A percentile compares a stretch with the other conserved stretches of the same genome.
phyloP scores from a whole-genome alignment of 352 stramenopile genomes.

The Globisporangium parvum region DNA sequence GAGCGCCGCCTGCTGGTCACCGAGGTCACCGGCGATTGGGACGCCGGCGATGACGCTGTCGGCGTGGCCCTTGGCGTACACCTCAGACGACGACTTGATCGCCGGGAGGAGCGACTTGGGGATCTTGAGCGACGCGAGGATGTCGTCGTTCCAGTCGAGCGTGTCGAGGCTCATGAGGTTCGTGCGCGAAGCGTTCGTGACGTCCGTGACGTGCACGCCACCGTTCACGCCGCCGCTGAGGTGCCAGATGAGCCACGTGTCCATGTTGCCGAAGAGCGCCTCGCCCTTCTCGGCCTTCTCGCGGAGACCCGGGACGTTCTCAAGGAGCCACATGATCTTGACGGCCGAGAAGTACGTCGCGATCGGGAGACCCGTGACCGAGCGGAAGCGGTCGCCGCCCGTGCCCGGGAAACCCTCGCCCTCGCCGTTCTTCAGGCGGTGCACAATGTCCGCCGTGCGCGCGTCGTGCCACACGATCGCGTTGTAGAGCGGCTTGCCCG shows the following conservation, averaged over 20 bases:
- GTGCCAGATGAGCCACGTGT: slow-evolving; percentile 97
- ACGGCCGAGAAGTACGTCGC: slow-evolving; percentile 97
- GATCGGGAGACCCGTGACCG: slow-evolving; percentile 93
- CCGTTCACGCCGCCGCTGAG: slow-evolving; percentile 81
- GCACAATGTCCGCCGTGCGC: slow-evolving; percentile 89
- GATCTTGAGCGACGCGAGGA: slow-evolving; percentile 84
- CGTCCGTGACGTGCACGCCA: slow-evolving; percentile 94
- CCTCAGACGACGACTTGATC: slow-evolving; percentile 90
- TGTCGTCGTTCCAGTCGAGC: slow-evolving; percentile 89
- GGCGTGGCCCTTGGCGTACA: slow-evolving; percentile 64
- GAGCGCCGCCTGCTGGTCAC: slow-evolving; percentile 95
- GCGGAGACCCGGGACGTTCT: slow-evolving; percentile 89
- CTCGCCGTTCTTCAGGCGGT: slow-evolving; percentile 64
- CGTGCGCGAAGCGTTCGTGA: slow-evolving; percentile 97
- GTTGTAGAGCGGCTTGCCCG: slow-evolving; percentile 96
- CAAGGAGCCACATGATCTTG: slow-evolving; percentile 97
- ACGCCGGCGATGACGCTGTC: slow-evolving; percentile 79
- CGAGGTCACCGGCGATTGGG: slow-evolving; percentile 91
- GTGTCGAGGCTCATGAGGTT: slow-evolving; percentile 92
- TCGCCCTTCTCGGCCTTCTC: slow-evolving; percentile 82
- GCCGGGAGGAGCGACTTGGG: slow-evolving; percentile 83
- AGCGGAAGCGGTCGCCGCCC: slow-evolving; percentile 61
- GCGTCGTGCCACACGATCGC: slow-evolving; percentile 99
- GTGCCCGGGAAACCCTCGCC: slow-evolving; percentile 44
- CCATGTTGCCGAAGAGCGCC: slow-evolving; percentile 97